Percentiles rank a stretch among this genome's conserved stretches.
These are phyloP conservation scores for Tephrocybe rancida DNA, from an alignment of 768 basidiomycete species.

Conservation along the genomic window DNA sequence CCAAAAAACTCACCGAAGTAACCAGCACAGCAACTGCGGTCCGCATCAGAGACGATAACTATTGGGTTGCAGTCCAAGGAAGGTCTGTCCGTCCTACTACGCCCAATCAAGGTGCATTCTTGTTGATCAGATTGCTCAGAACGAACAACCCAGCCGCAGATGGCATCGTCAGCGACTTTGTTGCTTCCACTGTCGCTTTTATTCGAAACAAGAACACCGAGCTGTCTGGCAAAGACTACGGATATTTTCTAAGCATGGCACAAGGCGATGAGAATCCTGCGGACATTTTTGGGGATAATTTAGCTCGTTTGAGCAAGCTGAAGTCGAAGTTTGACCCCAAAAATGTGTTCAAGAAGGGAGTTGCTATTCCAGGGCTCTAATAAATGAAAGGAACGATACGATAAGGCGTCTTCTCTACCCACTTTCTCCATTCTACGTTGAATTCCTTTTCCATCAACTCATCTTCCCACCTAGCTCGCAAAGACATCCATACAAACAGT, in stretches of 20 bases:
- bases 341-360: slow-evolving; percentile 21
- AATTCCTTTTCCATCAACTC: slow-evolving; percentile 12
- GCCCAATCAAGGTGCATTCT: background rate
- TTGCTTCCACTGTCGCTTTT: background rate
- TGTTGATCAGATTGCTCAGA: background rate
- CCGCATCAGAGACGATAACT: slow-evolving; percentile 6
- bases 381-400: slow-evolving; percentile 8
- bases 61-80: slow-evolving; percentile 10
- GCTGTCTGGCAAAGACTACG: slow-evolving; percentile 2
- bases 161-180: background rate
- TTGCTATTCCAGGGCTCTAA: background rate
- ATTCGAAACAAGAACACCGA: slow-evolving; percentile 9
- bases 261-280: slow-evolving; percentile 24
- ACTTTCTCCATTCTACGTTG: background rate
- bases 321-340: slow-evolving; percentile 34
- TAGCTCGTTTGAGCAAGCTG: slow-evolving; percentile 23
- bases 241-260: slow-evolving; percentile 17
- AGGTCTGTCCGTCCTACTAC: slow-evolving; percentile 2
- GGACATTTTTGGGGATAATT: slow-evolving; percentile 28
- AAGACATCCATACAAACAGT: slow-evolving; percentile 8
- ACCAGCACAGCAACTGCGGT: slow-evolving; percentile 7
- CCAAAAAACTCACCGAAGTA: slow-evolving; percentile 18
- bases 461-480: slow-evolving; percentile 8
- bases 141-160: slow-evolving; percentile 2
- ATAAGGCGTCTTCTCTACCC: slow-evolving; percentile 9